Conservation (phyloP, 352 stramenopile genomes). For the Phytophthora uliginosa region DNA sequence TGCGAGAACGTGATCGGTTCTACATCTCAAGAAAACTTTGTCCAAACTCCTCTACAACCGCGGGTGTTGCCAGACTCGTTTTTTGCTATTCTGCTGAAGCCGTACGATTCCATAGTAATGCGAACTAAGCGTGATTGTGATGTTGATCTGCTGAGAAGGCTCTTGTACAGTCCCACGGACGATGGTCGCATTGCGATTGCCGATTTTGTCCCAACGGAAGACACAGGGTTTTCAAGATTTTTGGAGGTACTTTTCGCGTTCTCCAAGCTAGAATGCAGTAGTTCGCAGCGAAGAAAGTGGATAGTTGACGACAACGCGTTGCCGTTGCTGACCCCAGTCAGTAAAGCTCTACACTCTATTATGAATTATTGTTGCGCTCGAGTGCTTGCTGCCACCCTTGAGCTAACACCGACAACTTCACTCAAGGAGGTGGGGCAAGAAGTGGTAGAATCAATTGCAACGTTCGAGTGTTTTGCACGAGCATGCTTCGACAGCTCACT, state of each 20-base stretch:
- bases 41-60: not conserved
- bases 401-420: conserved; percentile 30
- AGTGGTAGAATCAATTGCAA: conserved; percentile 24
- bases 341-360: conserved; percentile 51
- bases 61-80: conserved; percentile 20
- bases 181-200: conserved; percentile 46
- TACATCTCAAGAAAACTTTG: not conserved
- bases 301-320: conserved; percentile 6
- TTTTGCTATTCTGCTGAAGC: conserved; percentile 28
- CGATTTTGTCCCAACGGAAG: conserved; percentile 47
- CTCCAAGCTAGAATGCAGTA: conserved; percentile 44
- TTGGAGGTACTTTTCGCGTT: conserved; percentile 44
- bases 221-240: conserved; percentile 40
- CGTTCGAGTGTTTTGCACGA: conserved; percentile 58
- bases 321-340: conserved; percentile 46
- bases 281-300: conserved; percentile 19
- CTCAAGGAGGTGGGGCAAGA: conserved; percentile 29
- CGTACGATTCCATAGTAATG: conserved; percentile 21
- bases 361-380: conserved; percentile 60
- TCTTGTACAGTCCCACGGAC: conserved; percentile 49
- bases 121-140: conserved; percentile 40
- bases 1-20: conserved; percentile 21
- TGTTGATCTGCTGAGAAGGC: conserved; percentile 36
- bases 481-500: conserved; percentile 48
- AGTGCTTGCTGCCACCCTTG: conserved; percentile 41